These are phyloP conservation scores for Kurtzmaniella quercitrusa DNA, from an alignment of 1,139 yeast genomes.

Conservation along the genomic window DNA sequence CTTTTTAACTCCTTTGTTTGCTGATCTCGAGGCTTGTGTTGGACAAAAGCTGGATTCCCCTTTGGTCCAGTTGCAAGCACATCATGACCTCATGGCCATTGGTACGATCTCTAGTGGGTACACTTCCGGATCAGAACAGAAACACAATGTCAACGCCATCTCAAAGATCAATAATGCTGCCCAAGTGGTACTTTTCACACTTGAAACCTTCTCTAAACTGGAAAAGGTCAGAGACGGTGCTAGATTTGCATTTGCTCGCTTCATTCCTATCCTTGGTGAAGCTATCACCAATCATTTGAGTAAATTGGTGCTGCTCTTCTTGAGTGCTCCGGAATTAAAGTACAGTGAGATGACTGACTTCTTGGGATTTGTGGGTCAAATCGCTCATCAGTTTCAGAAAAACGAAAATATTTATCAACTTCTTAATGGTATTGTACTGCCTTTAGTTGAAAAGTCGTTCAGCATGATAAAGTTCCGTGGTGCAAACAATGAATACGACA, in stretches of 20 bases:
- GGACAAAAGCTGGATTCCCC: constrained; percentile 11
- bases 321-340: constrained; percentile 62
- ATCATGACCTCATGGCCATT: constrained; percentile 82
- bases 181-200: constrained; percentile 77
- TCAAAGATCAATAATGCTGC: constrained; percentile 68
- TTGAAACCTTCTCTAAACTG: constrained; percentile 66
- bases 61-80: constrained; percentile 64
- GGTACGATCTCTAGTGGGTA: constrained; percentile 85
- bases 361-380: constrained; percentile 81
- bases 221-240: constrained; percentile 81
- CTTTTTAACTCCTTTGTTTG: constrained; percentile 74
- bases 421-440: constrained; percentile 68
- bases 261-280: constrained; percentile 63
- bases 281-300: constrained; percentile 56
- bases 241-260: constrained; percentile 81
- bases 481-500: constrained; percentile 26
- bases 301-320: constrained; percentile 67
- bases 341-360: constrained; percentile 74
- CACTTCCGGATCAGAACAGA: constrained; percentile 11
- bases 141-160: constrained; percentile 32
- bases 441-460: constrained; percentile 66
- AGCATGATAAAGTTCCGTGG: constrained; percentile 38
- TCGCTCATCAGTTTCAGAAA: constrained; percentile 70
- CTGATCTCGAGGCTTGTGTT: constrained; percentile 65
- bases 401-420: constrained; percentile 70